Conservation (phyloP, 805 yeast species). For the Hanseniaspora guilliermondii region DNA sequence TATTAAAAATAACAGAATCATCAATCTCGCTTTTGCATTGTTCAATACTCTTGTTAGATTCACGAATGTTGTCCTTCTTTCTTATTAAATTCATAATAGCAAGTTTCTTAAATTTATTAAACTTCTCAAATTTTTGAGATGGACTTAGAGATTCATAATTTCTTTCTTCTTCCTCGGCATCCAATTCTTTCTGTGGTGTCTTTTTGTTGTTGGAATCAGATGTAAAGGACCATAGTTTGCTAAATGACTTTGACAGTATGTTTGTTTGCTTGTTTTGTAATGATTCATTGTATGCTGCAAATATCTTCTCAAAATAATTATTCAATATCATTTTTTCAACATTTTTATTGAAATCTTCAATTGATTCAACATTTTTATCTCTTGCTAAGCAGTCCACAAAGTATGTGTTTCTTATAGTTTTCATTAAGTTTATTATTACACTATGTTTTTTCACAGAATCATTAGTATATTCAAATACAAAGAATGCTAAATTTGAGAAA, state of each 20-base stretch:
- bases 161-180: not conserved
- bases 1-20: constrained; percentile 9
- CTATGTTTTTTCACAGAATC: constrained; percentile 11
- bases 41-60: not conserved
- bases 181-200: not conserved
- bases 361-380: not conserved
- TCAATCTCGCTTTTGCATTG: constrained; percentile 8
- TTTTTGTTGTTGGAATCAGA: not conserved
- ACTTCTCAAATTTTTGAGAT: constrained; percentile 1
- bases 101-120: constrained; percentile 6
- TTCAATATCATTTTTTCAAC: not conserved
- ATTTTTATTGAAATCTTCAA: not conserved
- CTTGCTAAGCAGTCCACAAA: constrained; percentile 4
- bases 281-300: not conserved
- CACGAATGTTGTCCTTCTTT: not conserved
- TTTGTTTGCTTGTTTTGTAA: constrained; percentile 7
- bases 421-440: not conserved
- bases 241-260: not conserved
- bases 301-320: not conserved
- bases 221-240: not conserved
- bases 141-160: not conserved
- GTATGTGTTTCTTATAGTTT: constrained; percentile 5
- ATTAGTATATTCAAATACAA: constrained; percentile 10
- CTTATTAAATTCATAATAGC: not conserved
- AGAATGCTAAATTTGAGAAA: not conserved